Evolutionary conservation across 2,329 filamentous ascomycete species (phyloP), one percentile per base, ranked within the genome.

Genomic region (Sporothrix dimorphospora): DNA sequence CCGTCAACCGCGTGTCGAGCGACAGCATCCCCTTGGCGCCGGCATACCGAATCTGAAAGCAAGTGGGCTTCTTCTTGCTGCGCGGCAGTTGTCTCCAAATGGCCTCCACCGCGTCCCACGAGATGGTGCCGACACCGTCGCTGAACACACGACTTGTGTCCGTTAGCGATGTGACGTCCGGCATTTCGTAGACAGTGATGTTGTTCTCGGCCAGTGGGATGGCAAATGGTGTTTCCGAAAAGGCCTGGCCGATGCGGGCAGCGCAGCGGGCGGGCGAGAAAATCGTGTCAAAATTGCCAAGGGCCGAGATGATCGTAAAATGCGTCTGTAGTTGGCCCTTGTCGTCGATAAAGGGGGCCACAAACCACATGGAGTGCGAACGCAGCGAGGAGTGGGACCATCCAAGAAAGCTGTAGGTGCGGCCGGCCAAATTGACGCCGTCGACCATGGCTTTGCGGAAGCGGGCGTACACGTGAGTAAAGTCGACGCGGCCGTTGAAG

Each of bases 11-110:
- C 11, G 84, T 81, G 76, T 97, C 92, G 0, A 95, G 80, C 0
- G 91, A 88, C 0, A 96, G 84, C 88, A 94, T 93, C 0, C 93
- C 93, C 79, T 97, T 97, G 4, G 89, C 89, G 0, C 92, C 92
- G 38, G 85, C 88, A 78, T 88, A 91, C 2, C 93, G 87, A 57
- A 97, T 91, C 76, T 97, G 94, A 61, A 94, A 88, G 66, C 88
- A 89, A 0, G 90, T 92, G 0, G 92, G 88, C 3, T 82, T 81
- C 0, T 82, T 77, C 47, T 82, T 82, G 30, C 81, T 81, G 42
- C 80, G 78, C 0, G 88, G 85, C 70, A 92, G 80, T 5, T 81
- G 77, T 0, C 81, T 79, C 85, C 89, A 91, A 2, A 94, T 87
- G n/a, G 83, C 83, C 16, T 86, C 79, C 66, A 91, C 81, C 0